Evolutionary conservation across 306 rosid genomes (phyloP), one percentile per base, ranked within the genome.

Genomic region (Trifolium fragiferum): DNA sequence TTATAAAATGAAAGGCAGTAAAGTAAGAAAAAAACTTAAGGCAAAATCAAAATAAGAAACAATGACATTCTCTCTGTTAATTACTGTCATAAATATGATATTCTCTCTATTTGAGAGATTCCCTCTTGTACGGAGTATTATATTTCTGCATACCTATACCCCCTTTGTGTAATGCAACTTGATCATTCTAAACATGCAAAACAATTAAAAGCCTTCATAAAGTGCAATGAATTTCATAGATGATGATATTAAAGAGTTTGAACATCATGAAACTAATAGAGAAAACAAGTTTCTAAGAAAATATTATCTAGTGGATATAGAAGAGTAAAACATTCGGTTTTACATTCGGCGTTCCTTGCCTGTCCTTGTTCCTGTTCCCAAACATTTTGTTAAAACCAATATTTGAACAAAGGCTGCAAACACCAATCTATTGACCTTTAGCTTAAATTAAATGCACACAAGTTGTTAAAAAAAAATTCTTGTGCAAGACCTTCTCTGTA

Each of bases 381-480:
- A 27, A 73, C 60, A 73, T 59, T 49, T 30, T 73, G 10, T 73
- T 35, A 61, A 57, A 66, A 44, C 4, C 16, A 79, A 23, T 46
- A 51, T 57, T 47, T 21, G 44, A 38, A 66, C 55, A 55, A 55
- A 46, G 55, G 57, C 44, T 9, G 35, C 62, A 40, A 62, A 32
- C 43, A 19, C 53, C 21, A 10, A 30, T 14, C 58, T 13, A 51
- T 27, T 27, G 62, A 72, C 50, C 63, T 25, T 38, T 40, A 23
- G 64, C 69, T 66, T 72, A 32, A 68, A 49, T 66, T 72, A 32
- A 68, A 49, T 27, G 11, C 13, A 44, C 13, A 18, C 57, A 79
- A 10, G 54, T 59, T 49, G 73, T 73, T 18, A 55, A 53, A 71
- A 53, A 74, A 32, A 74, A 73, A 27, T 76, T 63, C 60, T 27